phyloP scores from a whole-genome alignment of 257 asterid genomes.

The Verbascum thapsus region DNA sequence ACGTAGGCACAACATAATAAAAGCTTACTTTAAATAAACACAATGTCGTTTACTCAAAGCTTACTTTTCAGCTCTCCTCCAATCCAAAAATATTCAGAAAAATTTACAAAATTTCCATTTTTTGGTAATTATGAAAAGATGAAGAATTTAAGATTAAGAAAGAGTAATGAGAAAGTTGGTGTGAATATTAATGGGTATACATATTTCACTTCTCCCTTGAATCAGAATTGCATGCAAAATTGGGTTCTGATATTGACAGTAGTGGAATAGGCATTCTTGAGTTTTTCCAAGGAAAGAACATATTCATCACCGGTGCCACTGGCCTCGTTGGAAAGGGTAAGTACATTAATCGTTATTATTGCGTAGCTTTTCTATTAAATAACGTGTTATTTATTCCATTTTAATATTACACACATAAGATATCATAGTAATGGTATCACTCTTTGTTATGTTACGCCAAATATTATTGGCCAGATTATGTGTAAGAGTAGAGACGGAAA shows the following conservation, averaged over 20 bases:
- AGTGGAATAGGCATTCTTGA: conserved; percentile 55
- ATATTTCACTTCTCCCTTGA: conserved; percentile 32
- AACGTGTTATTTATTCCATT: neutral
- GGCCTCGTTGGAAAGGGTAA: conserved; percentile 72
- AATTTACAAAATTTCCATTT: neutral
- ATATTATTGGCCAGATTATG: neutral
- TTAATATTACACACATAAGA: too few relatives aligned
- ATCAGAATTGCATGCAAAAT: conserved; percentile 6
- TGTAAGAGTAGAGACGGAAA: too few relatives aligned
- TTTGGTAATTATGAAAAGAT: neutral
- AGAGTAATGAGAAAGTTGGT: too few relatives aligned
- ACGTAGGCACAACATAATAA: too few relatives aligned
- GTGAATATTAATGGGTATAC: conserved; percentile 15
- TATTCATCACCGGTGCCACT: conserved; percentile 62
- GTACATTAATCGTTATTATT: too few relatives aligned
- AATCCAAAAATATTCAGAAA: neutral
- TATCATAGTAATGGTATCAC: too few relatives aligned
- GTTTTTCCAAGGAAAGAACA: conserved; percentile 49
- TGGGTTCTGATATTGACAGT: neutral
- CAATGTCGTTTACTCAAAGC: conserved; percentile 24
- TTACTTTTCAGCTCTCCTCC: neutral
- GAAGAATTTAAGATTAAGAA: conserved; percentile 1
- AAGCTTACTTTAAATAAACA: too few relatives aligned
- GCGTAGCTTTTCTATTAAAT: too few relatives aligned
- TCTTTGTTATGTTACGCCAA: too few relatives aligned